These are phyloP conservation scores for Huntiella savannae DNA, from an alignment of 2,329 filamentous ascomycete genomes.

Conservation along the genomic window DNA sequence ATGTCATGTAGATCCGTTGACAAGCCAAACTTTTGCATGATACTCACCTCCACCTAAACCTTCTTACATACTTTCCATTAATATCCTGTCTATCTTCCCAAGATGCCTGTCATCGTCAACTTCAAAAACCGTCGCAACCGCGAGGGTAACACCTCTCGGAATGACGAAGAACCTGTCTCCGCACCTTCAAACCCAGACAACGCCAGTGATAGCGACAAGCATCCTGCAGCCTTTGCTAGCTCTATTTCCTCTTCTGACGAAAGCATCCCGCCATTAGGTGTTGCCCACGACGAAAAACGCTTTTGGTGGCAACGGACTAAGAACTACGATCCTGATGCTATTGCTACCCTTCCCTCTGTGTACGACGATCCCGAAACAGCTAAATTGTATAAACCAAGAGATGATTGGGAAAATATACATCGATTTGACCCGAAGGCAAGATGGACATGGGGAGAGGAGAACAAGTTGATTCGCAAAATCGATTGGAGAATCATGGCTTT, in stretches of 20 bases:
- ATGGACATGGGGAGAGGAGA: conserved; percentile 25
- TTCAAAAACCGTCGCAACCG: not conserved
- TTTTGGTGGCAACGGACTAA: conserved; percentile 19
- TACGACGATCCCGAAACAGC: conserved; percentile 22
- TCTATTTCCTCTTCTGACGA: conserved; percentile 2
- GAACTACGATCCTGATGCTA: conserved; percentile 14
- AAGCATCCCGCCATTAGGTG: conserved; percentile 16
- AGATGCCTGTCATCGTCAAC: conserved; percentile 1
- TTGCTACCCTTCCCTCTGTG: conserved; percentile 21
- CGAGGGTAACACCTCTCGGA: not conserved
- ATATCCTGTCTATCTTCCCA: too few species aligned
- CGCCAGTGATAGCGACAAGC: not conserved
- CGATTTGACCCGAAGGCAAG: conserved; percentile 27
- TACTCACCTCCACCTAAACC: too few species aligned
- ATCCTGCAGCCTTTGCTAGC: not conserved
- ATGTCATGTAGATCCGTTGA: too few species aligned
- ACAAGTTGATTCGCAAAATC: conserved; percentile 21
- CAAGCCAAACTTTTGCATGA: too few species aligned
- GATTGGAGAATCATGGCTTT: conserved; percentile 27
- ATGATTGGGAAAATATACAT: conserved; percentile 22
- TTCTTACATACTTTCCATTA: too few species aligned
- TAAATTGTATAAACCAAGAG: conserved; percentile 19
- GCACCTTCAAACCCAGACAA: too few species aligned
- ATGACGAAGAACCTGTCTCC: too few species aligned
- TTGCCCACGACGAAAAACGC: conserved; percentile 15